Evolutionary conservation across 805 yeast genomes (phyloP).

Genomic region (Cephaloascus albidus): DNA sequence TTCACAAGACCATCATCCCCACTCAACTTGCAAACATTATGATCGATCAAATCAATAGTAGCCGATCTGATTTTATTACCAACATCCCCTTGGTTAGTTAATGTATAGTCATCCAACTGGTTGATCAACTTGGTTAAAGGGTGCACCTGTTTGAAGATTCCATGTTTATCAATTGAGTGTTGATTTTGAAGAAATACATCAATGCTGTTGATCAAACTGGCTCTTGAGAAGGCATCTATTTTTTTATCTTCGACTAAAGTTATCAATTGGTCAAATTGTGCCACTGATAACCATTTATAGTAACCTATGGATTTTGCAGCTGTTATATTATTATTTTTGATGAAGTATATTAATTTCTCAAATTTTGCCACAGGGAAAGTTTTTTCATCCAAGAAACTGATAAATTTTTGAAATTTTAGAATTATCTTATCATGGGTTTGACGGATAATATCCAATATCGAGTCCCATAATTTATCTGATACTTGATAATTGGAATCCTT

Average conservation of each 20-base stretch:
- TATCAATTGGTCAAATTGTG: constrained; percentile 12
- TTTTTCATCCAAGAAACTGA: constrained; percentile 5
- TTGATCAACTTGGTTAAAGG: constrained; percentile 8
- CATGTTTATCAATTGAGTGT: constrained; percentile 1
- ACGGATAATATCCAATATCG: constrained; percentile 16
- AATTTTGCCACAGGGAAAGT: constrained; percentile 8
- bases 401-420: constrained; percentile 18
- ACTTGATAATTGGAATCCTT: constrained; percentile 2
- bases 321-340: constrained; percentile 25
- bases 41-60: constrained; percentile 28
- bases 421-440: constrained; percentile 9
- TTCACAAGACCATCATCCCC: constrained; percentile 3
- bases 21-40: constrained; percentile 11
- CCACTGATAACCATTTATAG: constrained; percentile 6
- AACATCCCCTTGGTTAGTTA: constrained; percentile 84
- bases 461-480: constrained; percentile 8
- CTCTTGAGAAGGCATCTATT: constrained; percentile 16
- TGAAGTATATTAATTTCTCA: constrained; percentile 23
- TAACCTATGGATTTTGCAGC: constrained; percentile 26
- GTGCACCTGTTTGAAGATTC: constrained; percentile 10
- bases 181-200: constrained; percentile 6
- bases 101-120: constrained; percentile 67
- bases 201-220: constrained; percentile 15
- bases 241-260: constrained; percentile 12
- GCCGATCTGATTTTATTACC: constrained; percentile 65